phyloP scores from a whole-genome alignment of 495 filamentous ascomycete genomes.

The Podospora pseudopauciseta region DNA sequence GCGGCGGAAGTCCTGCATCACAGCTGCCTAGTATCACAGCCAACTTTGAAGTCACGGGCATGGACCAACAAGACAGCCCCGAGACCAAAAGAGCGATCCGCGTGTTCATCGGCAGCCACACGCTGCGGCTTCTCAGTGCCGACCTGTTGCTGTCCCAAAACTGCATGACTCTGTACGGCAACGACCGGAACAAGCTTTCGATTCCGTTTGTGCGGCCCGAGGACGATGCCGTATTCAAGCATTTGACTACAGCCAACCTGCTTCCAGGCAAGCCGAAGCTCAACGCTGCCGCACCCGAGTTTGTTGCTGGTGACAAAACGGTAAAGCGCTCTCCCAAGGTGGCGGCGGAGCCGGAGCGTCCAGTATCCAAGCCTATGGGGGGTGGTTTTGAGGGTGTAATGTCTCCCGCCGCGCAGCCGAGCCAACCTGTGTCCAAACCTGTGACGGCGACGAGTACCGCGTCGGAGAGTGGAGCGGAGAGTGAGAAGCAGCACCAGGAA shows the following conservation, averaged over 20 bases:
- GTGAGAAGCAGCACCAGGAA: slow-evolving; percentile 31
- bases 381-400: slow-evolving; percentile 22
- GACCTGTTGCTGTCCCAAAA: slow-evolving; percentile 93
- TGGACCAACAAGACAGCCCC: slow-evolving; percentile 40
- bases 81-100: slow-evolving; percentile 60
- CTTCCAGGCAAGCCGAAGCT: slow-evolving; percentile 46
- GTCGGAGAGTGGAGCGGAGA: slow-evolving; percentile 42
- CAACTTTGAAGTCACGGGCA: slow-evolving; percentile 67
- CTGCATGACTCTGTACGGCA: slow-evolving; percentile 77
- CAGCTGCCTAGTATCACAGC: slow-evolving; percentile 77
- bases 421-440: slow-evolving; percentile 31
- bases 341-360: slow-evolving; percentile 19
- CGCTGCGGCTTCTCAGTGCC: slow-evolving; percentile 79
- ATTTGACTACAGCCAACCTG: slow-evolving; percentile 59
- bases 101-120: slow-evolving; percentile 83
- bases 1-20: slow-evolving; percentile 66
- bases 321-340: slow-evolving; percentile 19
- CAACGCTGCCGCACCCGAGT: slow-evolving; percentile 49
- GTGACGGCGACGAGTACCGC: slow-evolving; percentile 31
- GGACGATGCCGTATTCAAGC: slow-evolving; percentile 73
- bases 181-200: slow-evolving; percentile 82
- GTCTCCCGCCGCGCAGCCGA: slow-evolving; percentile 33
- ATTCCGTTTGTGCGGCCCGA: slow-evolving; percentile 94
- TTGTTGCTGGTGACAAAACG: slow-evolving; percentile 39
- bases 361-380: slow-evolving; percentile 17